Base-by-base conservation (phyloP, 352 stramenopile genomes). In the Phytophthora cactorum region DNA sequence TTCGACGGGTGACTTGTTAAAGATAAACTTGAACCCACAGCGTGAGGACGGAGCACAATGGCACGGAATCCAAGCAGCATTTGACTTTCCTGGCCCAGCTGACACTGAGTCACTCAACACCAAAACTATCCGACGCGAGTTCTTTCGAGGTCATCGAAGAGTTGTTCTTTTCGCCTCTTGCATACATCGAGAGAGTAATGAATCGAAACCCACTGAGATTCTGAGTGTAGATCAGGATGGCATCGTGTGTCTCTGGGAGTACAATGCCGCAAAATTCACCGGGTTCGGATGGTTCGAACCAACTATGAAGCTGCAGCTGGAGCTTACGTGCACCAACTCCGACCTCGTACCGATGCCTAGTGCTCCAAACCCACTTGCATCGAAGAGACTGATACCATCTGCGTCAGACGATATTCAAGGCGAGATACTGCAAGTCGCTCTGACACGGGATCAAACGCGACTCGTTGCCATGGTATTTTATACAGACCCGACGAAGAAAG, bases 201-300 rank as follows among this genome's bases (percentile, higher is more conserved):
- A 59, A 25, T 14, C 25, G 6, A 66, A 58, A 41, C 6, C 28
- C 14, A 52, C 17, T 17, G 66, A 76, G 29, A 28, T 86, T 25
- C n/a, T 86, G 12, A 89, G 76, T 28, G 68, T 89, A 2, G 81
- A 87, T 17, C 68, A 83, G 22, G 60, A 70, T 2, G 67, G 66
- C 4, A 51, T 63, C 3, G 51, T 87, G 9, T 70, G 69, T 17
- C 11, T 84, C 8, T 89, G 81, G 81, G 62, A 67, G n/a, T 89
- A 87, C 55, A 55, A 45, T 11, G 7, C 52, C 5, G n/a, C 52
- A 27, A 64, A 66, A 12, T 86, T 86, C 38, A 67, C 71, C 5
- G 78, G 78, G 0, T 82, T 78, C 43, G 78, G 81, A 0, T 86
- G 77, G 78, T 87, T 86, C 50, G 58, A 63, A 2, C 78, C 78